Base-by-base conservation (phyloP, 192 early-diverging fungal genomes). In the Linnemannia schmuckeri region DNA sequence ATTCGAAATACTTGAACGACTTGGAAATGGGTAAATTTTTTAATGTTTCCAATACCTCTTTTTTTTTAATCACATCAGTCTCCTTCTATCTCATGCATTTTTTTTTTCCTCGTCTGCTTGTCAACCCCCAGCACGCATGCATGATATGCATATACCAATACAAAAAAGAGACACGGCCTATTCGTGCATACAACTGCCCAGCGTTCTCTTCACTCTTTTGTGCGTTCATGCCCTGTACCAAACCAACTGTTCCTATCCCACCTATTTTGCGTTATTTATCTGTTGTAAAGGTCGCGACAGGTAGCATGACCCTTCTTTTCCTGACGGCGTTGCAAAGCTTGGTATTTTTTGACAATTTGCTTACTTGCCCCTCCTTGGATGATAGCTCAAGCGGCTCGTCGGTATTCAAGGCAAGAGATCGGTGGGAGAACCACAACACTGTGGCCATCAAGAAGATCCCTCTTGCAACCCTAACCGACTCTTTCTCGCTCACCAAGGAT, bases 401-500 rank as follows among this genome's bases (percentile, higher is more conserved):
- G 0, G 70, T 86, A 0, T 86, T 76, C 47, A 86, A 86, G 47
- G 83, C 83, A 4, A 27, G 38, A 30, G 83, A 86, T n/a, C 57
- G 44, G 13, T 22, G 35, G 30, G 74, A 86, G 4, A 47, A 57
- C n/a, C 12, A 69, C 74, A 77, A 77, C 41, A 40, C 30, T 0
- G 74, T 86, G 4, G 83, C 78, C 38, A 80, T 86, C 52, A 86
- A 86, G 52, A 86, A 86, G 47, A 80, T 86, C 18, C 83, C 83
- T 12, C 57, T 86, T 3, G 63, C 75, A 42, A 46, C 78, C 24
- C 20, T 86, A n/a, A 76, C 74, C 2, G 83, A 86, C 38, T 35
- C 52, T 24, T 37, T 46, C 27, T 33, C 41, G 22, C 44, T 27
- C 17, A 77, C 38, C 55, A n/a, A 49, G 46, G 63, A 44, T 40